phyloP scores from a whole-genome alignment of 73 alveolate species.

The Durusdinium trenchii region DNA sequence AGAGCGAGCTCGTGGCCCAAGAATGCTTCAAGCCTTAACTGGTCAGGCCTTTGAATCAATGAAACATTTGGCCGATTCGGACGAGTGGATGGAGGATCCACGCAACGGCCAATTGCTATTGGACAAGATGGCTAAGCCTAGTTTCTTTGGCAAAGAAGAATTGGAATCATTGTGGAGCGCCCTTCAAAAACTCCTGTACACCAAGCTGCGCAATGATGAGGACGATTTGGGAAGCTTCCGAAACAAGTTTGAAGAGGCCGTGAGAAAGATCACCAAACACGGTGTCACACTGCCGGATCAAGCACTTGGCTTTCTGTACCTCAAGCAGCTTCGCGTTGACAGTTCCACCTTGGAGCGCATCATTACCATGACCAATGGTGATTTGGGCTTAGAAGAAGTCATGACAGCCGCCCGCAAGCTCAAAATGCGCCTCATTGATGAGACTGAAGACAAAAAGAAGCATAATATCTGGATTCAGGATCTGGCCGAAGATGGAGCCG shows the following conservation, averaged over 20 bases:
- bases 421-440: constrained; percentile 6
- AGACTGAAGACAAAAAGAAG: neutral
- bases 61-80: neutral
- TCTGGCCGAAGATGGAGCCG: neutral
- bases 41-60: neutral
- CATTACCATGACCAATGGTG: constrained; percentile 21
- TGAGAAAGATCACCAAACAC: neutral
- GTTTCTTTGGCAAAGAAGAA: neutral
- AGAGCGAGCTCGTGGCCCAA: neutral
- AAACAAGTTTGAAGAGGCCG: constrained; percentile 6
- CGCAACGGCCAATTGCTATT: neutral
- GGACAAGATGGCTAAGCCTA: neutral
- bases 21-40: neutral
- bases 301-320: neutral
- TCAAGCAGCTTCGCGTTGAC: neutral
- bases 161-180: neutral
- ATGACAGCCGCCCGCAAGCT: neutral
- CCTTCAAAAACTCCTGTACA: neutral
- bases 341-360: neutral
- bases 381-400: neutral
- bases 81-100: neutral
- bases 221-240: neutral
- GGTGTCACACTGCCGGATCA: neutral
- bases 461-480: constrained; percentile 7
- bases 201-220: neutral